Evolutionary conservation across 2,329 filamentous ascomycete species (phyloP).

Genomic region (Aspergillus texensis): DNA sequence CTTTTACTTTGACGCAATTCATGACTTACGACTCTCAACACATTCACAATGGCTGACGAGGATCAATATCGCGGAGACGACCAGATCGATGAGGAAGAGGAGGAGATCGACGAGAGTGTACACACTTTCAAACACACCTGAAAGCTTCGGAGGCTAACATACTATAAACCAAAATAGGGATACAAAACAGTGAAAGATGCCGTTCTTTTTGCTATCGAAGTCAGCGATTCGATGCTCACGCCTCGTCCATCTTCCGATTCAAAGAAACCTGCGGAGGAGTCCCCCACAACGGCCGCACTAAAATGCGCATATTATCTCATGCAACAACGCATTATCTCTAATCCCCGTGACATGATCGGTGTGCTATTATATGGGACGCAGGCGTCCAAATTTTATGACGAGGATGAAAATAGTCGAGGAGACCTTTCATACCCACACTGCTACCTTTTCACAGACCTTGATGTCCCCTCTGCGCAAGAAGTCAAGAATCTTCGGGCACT

Average conservation of each 20-base stretch:
- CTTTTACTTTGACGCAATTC: neutral
- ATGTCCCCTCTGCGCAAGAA: constrained; percentile 82
- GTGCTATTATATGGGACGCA: constrained; percentile 89
- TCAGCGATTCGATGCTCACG: constrained; percentile 84
- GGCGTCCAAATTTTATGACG: constrained; percentile 75
- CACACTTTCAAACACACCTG: constrained; percentile 9
- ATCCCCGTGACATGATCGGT: constrained; percentile 96
- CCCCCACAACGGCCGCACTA: constrained; percentile 77
- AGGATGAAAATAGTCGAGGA: constrained; percentile 59
- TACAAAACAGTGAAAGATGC: constrained; percentile 96
- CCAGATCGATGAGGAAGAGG: constrained; percentile 48
- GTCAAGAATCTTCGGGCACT: constrained; percentile 77
- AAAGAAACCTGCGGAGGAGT: constrained; percentile 78
- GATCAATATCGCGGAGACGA: constrained; percentile 43
- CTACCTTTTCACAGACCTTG: constrained; percentile 85
- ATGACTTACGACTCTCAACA: neutral
- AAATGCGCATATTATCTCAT: constrained; percentile 95
- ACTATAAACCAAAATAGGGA: constrained; percentile 56
- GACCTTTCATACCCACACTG: constrained; percentile 81
- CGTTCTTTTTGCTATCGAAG: constrained; percentile 93
- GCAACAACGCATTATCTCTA: constrained; percentile 97
- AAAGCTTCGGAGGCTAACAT: constrained; percentile 1
- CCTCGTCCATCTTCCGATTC: constrained; percentile 64
- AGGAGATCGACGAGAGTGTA: constrained; percentile 51
- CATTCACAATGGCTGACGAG: constrained; percentile 40